A percentile compares a stretch with the other conserved stretches of the same genome.
phyloP scores from a whole-genome alignment of 2,329 filamentous ascomycete species.

The Blastomyces emzantsi region DNA sequence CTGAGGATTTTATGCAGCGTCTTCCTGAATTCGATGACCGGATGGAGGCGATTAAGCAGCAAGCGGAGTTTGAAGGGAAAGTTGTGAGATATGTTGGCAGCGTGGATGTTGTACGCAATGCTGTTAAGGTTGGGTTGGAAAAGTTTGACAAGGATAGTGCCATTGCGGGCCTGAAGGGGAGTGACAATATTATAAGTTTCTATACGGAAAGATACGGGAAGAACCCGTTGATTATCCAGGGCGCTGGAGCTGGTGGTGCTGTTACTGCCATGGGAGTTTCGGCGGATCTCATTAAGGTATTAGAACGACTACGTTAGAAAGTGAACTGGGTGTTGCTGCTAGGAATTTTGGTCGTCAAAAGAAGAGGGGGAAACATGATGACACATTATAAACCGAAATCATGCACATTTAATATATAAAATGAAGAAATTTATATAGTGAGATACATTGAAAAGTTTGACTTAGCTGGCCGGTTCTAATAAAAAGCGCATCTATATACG shows the following conservation, averaged over 20 bases:
- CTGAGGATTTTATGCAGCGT: conserved; percentile 75
- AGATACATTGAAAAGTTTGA: not conserved
- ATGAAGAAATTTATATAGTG: not conserved
- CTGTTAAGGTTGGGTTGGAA: conserved; percentile 86
- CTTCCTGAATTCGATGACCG: conserved; percentile 75
- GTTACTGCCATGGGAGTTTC: conserved; percentile 98
- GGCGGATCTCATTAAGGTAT: conserved; percentile 82
- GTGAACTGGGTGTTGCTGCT: not conserved
- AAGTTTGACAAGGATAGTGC: conserved; percentile 80
- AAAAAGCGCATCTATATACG: not conserved
- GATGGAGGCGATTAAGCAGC: conserved; percentile 81
- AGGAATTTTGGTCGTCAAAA: not conserved
- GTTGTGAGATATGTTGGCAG: conserved; percentile 91
- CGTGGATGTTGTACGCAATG: conserved; percentile 70
- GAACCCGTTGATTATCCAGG: conserved; percentile 90
- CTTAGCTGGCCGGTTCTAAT: not conserved
- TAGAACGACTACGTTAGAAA: conserved; percentile 56
- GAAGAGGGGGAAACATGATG: not conserved
- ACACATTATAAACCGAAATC: not conserved
- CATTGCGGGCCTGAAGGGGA: conserved; percentile 90
- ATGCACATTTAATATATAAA: not conserved
- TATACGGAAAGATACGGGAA: conserved; percentile 90
- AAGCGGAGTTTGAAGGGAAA: conserved; percentile 79
- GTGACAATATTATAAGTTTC: conserved; percentile 98
- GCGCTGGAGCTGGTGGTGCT: conserved; percentile 85